phyloP scores from a whole-genome alignment of 2,329 filamentous ascomycete genomes.

The Ophiostoma angusticollis region DNA sequence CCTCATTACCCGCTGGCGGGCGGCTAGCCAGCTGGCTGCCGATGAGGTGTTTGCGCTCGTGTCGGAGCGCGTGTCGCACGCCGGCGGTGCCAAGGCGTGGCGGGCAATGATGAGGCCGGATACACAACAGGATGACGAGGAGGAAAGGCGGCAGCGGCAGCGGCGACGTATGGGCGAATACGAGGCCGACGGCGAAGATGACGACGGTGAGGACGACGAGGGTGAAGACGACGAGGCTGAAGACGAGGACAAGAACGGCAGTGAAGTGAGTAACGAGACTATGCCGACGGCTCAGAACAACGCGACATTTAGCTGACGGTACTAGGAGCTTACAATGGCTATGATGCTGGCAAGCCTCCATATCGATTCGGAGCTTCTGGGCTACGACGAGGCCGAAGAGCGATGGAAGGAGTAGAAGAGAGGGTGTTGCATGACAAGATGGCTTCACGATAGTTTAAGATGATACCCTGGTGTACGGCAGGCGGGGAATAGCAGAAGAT shows the following conservation, averaged over 20 bases:
- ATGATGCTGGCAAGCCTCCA: conserved; percentile 26
- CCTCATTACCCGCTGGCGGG: conserved; percentile 48
- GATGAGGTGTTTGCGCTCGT: conserved; percentile 54
- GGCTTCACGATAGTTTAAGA: too few relatives aligned
- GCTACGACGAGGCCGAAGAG: conserved; percentile 22
- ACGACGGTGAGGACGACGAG: not conserved
- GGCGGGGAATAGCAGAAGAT: too few relatives aligned
- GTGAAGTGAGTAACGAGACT: not conserved
- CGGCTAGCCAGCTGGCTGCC: conserved; percentile 46
- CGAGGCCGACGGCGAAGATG: not conserved
- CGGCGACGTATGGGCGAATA: not conserved
- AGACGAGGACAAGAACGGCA: not conserved
- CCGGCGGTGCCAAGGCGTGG: conserved; percentile 21
- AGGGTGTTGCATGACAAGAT: not conserved
- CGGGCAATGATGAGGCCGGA: conserved; percentile 15
- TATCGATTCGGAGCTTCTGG: conserved; percentile 23
- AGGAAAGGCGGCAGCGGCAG: not conserved
- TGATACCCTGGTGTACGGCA: too few relatives aligned
- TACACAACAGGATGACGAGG: conserved; percentile 9
- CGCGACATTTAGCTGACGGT: not conserved
- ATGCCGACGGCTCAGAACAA: not conserved
- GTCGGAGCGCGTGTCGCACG: conserved; percentile 32
- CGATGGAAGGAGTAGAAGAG: conserved; percentile 16
- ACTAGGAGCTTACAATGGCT: conserved; percentile 24
- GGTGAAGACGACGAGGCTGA: conserved; percentile 8